Percentiles rank a stretch among this genome's conserved stretches.
Conservation (phyloP, 345 rosid species). For the Kandelia obovata region DNA sequence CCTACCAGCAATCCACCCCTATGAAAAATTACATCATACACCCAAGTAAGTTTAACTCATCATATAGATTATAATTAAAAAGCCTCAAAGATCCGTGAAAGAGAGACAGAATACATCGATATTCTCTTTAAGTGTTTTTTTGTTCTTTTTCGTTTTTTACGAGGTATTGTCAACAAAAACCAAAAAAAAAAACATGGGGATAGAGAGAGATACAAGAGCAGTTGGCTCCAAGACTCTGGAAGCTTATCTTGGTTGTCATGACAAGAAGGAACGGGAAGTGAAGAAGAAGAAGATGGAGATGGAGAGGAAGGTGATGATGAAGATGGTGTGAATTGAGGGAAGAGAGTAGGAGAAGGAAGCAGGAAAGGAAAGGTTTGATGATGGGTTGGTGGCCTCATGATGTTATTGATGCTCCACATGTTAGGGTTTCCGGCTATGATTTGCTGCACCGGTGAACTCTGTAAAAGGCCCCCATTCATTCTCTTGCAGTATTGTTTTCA, state of each 20-base stretch:
- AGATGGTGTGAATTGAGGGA: constrained; percentile 44
- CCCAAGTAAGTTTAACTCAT: constrained; percentile 3
- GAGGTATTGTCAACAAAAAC: background rate
- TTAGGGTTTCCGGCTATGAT: constrained; percentile 84
- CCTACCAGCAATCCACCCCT: constrained; percentile 74
- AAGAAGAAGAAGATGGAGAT: constrained; percentile 52
- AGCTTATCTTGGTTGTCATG: constrained; percentile 55
- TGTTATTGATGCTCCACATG: constrained; percentile 68
- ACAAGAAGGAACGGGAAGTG: constrained; percentile 51
- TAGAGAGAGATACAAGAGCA: constrained; percentile 45
- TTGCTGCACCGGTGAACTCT: constrained; percentile 78
- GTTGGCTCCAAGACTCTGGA: constrained; percentile 89
- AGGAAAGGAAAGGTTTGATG: constrained; percentile 34
- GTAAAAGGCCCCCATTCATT: constrained; percentile 73
- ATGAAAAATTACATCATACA: background rate
- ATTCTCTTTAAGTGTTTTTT: too few species aligned
- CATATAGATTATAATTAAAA: background rate
- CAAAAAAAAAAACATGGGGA: background rate
- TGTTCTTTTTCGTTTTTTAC: background rate
- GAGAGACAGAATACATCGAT: background rate
- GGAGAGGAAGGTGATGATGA: constrained; percentile 19
- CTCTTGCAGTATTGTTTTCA: background rate
- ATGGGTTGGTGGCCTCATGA: constrained; percentile 54
- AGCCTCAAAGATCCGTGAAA: constrained; percentile 5
- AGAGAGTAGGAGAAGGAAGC: constrained; percentile 29